phyloP scores from a whole-genome alignment of 805 yeast genomes.

The Monosporozyma yasuniensis region DNA sequence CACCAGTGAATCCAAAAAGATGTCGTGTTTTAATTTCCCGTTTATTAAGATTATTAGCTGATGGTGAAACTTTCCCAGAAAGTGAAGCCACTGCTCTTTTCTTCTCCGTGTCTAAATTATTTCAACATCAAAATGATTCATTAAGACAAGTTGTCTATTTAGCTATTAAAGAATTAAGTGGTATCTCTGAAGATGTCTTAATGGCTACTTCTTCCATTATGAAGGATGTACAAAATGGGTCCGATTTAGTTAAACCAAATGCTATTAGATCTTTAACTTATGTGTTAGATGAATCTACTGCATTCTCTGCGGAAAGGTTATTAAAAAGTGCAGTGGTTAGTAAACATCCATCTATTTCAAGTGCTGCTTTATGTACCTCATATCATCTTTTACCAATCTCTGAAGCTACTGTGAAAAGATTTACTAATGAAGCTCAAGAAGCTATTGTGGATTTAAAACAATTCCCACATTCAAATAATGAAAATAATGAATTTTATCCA shows the following conservation, averaged over 20 bases:
- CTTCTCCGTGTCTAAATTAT: constrained; percentile 87
- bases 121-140: constrained; percentile 77
- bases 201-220: constrained; percentile 97
- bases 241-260: constrained; percentile 78
- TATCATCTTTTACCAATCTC: constrained; percentile 86
- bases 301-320: constrained; percentile 85
- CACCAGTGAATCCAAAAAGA: constrained; percentile 80
- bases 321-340: constrained; percentile 91
- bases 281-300: constrained; percentile 83
- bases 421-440: constrained; percentile 91
- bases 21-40: constrained; percentile 79
- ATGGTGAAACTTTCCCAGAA: constrained; percentile 80
- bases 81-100: constrained; percentile 88
- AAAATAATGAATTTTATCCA: constrained; percentile 42
- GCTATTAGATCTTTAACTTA: constrained; percentile 88
- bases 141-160: constrained; percentile 89
- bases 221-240: constrained; percentile 94
- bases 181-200: constrained; percentile 80
- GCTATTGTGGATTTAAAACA: constrained; percentile 47
- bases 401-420: constrained; percentile 84
- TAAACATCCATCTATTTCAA: constrained; percentile 74
- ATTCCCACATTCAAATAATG: constrained; percentile 16
- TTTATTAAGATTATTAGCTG: constrained; percentile 68
- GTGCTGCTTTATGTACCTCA: constrained; percentile 90
- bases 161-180: constrained; percentile 84